Percentiles rank a stretch among this genome's conserved stretches.
These are phyloP conservation scores for Fusarium subtropicale DNA, from an alignment of 2,329 filamentous ascomycete species.

Conservation along the genomic window DNA sequence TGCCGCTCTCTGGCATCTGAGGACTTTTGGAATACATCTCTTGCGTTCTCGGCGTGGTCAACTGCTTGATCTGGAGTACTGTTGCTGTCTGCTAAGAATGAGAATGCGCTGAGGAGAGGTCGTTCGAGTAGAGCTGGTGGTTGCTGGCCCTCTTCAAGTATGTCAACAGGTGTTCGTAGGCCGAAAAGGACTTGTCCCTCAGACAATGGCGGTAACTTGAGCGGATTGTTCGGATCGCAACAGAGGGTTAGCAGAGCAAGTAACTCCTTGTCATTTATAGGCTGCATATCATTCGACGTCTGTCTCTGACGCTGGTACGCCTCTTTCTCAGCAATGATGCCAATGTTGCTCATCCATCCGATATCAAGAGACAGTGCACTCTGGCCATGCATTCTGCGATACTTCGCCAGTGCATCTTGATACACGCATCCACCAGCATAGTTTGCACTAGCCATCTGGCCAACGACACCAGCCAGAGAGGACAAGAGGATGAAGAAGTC, in stretches of 20 bases:
- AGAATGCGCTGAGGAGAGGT: background rate
- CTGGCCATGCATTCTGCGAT: background rate
- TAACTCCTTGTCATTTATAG: background rate
- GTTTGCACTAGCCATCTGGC: conserved; percentile 53
- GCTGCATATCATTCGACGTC: conserved; percentile 10
- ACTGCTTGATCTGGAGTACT: fast-evolving
- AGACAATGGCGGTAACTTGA: fast-evolving
- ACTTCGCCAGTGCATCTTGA: background rate
- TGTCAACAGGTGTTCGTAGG: background rate
- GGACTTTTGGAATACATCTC: conserved; percentile 44
- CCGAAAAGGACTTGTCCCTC: background rate
- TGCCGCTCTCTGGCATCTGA: background rate
- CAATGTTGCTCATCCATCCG: conserved; percentile 9
- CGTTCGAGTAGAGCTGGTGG: background rate
- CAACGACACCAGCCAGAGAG: conserved; percentile 47
- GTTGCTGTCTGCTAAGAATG: background rate
- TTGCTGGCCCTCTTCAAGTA: background rate
- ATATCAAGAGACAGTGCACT: background rate
- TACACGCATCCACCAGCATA: conserved; percentile 52
- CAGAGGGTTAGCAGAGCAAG: background rate
- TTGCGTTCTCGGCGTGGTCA: background rate
- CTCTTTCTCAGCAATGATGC: conserved; percentile 5
- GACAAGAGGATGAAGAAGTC: conserved; percentile 3
- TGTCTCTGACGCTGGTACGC: background rate
- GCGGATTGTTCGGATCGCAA: background rate